A percentile compares a stretch with the other conserved stretches of the same genome.
phyloP scores from a whole-genome alignment of 2,329 filamentous ascomycete genomes.

The Fusarium concolor region DNA sequence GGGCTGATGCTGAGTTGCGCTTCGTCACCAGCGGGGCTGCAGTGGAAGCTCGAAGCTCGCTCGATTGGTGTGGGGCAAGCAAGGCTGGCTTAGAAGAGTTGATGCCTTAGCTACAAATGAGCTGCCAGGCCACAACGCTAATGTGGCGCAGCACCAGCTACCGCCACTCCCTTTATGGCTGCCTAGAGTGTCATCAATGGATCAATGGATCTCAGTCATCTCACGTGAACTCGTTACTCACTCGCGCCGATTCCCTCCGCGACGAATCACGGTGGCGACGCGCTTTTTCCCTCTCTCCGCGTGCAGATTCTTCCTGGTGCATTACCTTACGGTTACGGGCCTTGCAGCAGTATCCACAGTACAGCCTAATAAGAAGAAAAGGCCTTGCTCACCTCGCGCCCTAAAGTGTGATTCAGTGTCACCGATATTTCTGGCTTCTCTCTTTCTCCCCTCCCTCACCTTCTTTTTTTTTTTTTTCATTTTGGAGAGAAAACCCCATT shows the following conservation, averaged over 20 bases:
- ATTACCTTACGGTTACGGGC: not conserved
- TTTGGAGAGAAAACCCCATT: not conserved
- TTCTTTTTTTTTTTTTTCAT: slow-evolving; percentile 1
- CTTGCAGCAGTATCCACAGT: slow-evolving; percentile 15
- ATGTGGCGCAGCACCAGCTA: slow-evolving; percentile 32
- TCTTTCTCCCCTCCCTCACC: not conserved
- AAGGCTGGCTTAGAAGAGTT: slow-evolving; percentile 28
- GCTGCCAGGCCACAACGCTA: not conserved
- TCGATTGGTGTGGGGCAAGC: slow-evolving; percentile 49
- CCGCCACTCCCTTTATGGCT: slow-evolving; percentile 44
- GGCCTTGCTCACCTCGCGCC: slow-evolving; percentile 27
- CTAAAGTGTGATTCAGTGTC: slow-evolving; percentile 35
- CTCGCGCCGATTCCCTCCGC: slow-evolving; percentile 48
- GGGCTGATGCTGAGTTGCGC: slow-evolving; percentile 41
- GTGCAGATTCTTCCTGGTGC: slow-evolving; percentile 30
- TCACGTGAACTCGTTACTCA: slow-evolving; percentile 54
- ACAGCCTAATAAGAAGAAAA: slow-evolving; percentile 27
- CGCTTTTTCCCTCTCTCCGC: slow-evolving; percentile 29
- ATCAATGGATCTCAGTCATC: not conserved
- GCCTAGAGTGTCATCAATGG: slow-evolving; percentile 43
- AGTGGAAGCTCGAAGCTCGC: slow-evolving; percentile 48
- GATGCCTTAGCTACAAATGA: slow-evolving; percentile 34
- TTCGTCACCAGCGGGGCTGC: slow-evolving; percentile 49
- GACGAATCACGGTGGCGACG: slow-evolving; percentile 39
- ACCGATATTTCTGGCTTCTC: slow-evolving; percentile 27